These are phyloP conservation scores for Moesziomyces globuligerus DNA, from an alignment of 1,284 basidiomycete genomes.

Conservation along the genomic window DNA sequence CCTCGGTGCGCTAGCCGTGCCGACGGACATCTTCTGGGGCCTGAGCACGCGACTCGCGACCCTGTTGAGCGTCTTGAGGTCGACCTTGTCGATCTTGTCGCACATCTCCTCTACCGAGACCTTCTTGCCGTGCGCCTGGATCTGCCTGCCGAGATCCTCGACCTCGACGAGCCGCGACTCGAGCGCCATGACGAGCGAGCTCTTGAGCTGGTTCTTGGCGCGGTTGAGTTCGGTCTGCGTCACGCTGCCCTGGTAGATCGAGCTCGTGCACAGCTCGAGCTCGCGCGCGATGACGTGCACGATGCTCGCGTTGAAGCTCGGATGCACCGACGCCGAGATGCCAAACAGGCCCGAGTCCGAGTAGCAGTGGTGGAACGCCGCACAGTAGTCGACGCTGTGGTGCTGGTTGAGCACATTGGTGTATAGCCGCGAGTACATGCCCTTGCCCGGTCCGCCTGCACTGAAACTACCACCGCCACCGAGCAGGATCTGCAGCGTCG, in stretches of 20 bases:
- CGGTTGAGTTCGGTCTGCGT: conserved; percentile 78
- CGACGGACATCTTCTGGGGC: conserved; percentile 41
- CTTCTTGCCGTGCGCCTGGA: conserved; percentile 89
- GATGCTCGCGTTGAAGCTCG: conserved; percentile 75
- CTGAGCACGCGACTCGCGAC: conserved; percentile 80
- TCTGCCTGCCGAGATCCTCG: conserved; percentile 74
- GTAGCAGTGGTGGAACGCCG: conserved; percentile 98
- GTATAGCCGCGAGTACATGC: conserved; percentile 97
- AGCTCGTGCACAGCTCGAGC: conserved; percentile 69
- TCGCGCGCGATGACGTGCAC: conserved; percentile 88
- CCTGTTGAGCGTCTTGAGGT: conserved; percentile 76
- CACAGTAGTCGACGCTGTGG: conserved; percentile 92
- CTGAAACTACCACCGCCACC: conserved; percentile 96
- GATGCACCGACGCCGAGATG: conserved; percentile 88
- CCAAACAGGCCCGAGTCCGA: conserved; percentile 94
- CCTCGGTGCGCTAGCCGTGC: conserved; percentile 7
- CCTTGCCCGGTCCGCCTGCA: conserved; percentile 95
- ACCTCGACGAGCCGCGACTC: conserved; percentile 86
- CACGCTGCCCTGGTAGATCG: conserved; percentile 69
- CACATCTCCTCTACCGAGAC: conserved; percentile 92
- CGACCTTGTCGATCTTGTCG: conserved; percentile 84
- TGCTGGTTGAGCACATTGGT: conserved; percentile 97
- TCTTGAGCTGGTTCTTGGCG: conserved; percentile 96
- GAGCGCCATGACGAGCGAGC: conserved; percentile 91
- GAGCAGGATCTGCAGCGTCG: conserved; percentile 92